Conservation (phyloP, 2,329 filamentous ascomycete species). For the Diaporthe sp. region DNA sequence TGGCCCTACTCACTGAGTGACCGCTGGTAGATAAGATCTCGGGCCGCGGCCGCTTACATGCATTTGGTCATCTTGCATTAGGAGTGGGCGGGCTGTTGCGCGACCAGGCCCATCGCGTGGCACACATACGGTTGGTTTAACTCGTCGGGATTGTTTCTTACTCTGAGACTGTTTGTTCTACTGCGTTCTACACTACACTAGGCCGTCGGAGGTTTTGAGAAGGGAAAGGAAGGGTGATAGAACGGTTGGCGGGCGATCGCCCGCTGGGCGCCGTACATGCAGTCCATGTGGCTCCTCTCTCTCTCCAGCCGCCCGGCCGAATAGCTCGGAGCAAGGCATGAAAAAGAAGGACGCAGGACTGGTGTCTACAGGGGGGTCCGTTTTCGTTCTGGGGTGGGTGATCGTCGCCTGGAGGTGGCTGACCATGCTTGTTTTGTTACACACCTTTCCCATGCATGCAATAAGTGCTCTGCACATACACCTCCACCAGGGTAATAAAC, state of each 20-base stretch:
- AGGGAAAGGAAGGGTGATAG: no score
- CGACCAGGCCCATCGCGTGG: neutral
- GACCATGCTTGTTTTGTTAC: neutral
- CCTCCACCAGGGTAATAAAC: no score
- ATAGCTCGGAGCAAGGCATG: slow-evolving; percentile 2
- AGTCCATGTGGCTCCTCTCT: slow-evolving; percentile 14
- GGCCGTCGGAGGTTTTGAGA: neutral
- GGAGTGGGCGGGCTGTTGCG: slow-evolving; percentile 4
- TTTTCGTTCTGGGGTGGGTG: neutral
- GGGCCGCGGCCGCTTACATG: slow-evolving; percentile 29
- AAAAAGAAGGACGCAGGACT: neutral
- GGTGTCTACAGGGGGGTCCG: slow-evolving; percentile 9
- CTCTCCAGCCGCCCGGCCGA: slow-evolving; percentile 23
- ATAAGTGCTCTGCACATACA: neutral
- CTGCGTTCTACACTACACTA: neutral
- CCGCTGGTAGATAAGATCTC: slow-evolving; percentile 1
- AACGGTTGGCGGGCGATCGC: slow-evolving; percentile 11
- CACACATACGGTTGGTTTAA: neutral
- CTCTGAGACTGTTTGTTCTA: slow-evolving; percentile 14
- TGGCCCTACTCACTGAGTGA: neutral
- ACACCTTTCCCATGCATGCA: slow-evolving; percentile 22
- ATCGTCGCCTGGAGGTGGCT: slow-evolving; percentile 13
- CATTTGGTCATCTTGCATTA: slow-evolving; percentile 32
- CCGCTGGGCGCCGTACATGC: neutral
- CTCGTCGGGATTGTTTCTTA: neutral